phyloP scores from a whole-genome alignment of 164 flowering plant species.

The Brasenia schreberi region DNA sequence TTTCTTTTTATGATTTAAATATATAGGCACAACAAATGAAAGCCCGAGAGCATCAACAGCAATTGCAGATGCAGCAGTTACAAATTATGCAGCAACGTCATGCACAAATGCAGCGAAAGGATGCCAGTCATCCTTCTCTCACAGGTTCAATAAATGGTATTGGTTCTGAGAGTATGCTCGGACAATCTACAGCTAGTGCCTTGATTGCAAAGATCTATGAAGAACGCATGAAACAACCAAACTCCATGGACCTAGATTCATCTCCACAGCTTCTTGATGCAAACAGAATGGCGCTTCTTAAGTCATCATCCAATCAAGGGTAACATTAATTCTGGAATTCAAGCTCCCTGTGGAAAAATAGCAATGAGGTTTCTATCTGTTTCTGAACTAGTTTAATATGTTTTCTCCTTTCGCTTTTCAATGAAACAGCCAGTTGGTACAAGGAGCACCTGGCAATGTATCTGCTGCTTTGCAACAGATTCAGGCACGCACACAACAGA shows the following conservation, averaged over 20 bases:
- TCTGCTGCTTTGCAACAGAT: conserved; percentile 76
- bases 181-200: conserved; percentile 49
- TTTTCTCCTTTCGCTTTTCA: conserved; percentile 3
- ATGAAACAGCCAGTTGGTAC: conserved; percentile 67
- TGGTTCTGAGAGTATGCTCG: conserved; percentile 44
- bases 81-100: conserved; percentile 52
- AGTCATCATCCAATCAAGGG: conserved; percentile 68
- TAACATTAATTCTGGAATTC: conserved; percentile 7
- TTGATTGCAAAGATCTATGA: conserved; percentile 57
- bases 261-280: conserved; percentile 66
- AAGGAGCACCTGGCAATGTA: conserved; percentile 59
- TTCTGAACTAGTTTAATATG: not conserved
- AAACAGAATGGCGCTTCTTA: conserved; percentile 68
- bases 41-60: conserved; percentile 41
- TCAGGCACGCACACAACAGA: conserved; percentile 48
- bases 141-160: conserved; percentile 35
- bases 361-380: not conserved
- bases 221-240: conserved; percentile 51
- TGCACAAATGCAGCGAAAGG: conserved; percentile 42
- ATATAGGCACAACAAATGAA: conserved; percentile 39
- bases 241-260: conserved; percentile 49
- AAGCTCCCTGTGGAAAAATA: not conserved
- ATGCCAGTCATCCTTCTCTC: conserved; percentile 42
- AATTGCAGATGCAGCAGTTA: conserved; percentile 53
- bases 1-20: not conserved